phyloP scores from a whole-genome alignment of 768 basidiomycete species.

The Gloeostereum incarnatum region DNA sequence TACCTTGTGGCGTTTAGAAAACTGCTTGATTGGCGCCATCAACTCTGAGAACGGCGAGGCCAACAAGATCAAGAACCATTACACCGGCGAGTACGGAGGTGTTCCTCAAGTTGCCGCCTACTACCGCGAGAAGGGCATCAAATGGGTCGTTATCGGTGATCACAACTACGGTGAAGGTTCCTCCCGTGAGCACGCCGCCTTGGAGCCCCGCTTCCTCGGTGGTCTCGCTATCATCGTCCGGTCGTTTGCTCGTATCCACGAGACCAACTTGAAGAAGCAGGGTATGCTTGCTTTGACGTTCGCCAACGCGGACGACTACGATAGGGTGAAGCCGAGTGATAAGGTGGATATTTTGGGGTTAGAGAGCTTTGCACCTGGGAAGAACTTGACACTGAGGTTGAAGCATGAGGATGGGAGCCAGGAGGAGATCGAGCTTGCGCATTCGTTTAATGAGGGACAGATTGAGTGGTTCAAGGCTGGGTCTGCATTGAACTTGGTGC shows the following conservation, averaged over 20 bases:
- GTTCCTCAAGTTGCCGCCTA: constrained; percentile 81
- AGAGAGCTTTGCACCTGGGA: constrained; percentile 82
- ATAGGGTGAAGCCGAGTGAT: constrained; percentile 83
- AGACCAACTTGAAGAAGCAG: constrained; percentile 99
- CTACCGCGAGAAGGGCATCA: constrained; percentile 84
- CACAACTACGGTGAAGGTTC: constrained; percentile 98
- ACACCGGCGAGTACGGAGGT: constrained; percentile 76
- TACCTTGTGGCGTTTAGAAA: constrained; percentile 41
- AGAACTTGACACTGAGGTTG: constrained; percentile 74
- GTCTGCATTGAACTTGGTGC: constrained; percentile 81
- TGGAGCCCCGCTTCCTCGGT: constrained; percentile 92
- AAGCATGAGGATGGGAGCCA: constrained; percentile 78
- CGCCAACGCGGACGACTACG: constrained; percentile 87
- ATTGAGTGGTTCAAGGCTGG: constrained; percentile 99
- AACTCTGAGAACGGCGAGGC: constrained; percentile 93
- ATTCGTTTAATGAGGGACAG: constrained; percentile 96
- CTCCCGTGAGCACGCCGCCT: constrained; percentile 95
- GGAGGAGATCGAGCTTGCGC: constrained; percentile 75
- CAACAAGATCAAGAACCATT: constrained; percentile 89
- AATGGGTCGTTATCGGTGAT: constrained; percentile 98
- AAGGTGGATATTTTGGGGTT: constrained; percentile 85
- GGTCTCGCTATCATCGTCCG: constrained; percentile 94
- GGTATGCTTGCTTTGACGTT: constrained; percentile 97
- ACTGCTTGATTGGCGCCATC: constrained; percentile 97
- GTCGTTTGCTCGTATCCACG: constrained; percentile 97